A percentile compares a stretch with the other conserved stretches of the same genome.
Conservation (phyloP, 2,329 filamentous ascomycete species). For the Cercospora beticola region DNA sequence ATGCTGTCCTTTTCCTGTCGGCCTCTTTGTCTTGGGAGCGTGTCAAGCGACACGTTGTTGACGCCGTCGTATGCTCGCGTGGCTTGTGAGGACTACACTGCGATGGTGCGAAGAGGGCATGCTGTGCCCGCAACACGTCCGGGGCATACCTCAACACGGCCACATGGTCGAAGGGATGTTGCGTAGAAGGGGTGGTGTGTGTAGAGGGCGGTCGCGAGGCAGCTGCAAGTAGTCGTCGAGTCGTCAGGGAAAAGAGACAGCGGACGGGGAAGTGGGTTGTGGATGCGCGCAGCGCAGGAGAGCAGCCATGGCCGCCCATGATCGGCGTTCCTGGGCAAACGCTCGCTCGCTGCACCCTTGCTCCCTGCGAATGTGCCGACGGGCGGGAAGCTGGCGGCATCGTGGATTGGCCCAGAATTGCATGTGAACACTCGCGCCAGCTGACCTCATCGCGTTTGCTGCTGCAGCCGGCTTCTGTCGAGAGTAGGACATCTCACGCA, state of each 20-base stretch:
- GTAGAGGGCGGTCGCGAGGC: neutral
- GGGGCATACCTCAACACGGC: conserved; percentile 2
- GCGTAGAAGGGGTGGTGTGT: neutral
- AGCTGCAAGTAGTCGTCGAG: neutral
- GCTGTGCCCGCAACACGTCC: neutral
- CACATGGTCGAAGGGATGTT: neutral
- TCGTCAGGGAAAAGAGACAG: conserved; percentile 2
- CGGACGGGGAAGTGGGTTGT: conserved; percentile 1
- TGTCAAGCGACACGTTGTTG: conserved; percentile 8
- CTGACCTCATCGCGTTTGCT: neutral
- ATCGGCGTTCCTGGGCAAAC: neutral
- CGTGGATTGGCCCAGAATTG: neutral
- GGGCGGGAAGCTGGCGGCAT: neutral
- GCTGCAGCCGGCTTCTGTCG: neutral
- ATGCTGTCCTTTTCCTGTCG: conserved; percentile 11
- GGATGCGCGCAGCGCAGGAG: neutral
- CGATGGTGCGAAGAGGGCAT: conserved; percentile 3
- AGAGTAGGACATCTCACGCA: neutral
- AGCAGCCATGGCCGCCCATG: neutral
- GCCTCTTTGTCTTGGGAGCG: neutral
- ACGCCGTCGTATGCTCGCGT: conserved; percentile 9
- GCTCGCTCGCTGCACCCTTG: neutral
- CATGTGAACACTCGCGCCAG: neutral
- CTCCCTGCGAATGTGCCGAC: neutral
- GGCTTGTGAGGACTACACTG: neutral